These are phyloP conservation scores for Neostapfia colusana DNA, from an alignment of 176 grass and related monocot species.

Conservation along the genomic window DNA sequence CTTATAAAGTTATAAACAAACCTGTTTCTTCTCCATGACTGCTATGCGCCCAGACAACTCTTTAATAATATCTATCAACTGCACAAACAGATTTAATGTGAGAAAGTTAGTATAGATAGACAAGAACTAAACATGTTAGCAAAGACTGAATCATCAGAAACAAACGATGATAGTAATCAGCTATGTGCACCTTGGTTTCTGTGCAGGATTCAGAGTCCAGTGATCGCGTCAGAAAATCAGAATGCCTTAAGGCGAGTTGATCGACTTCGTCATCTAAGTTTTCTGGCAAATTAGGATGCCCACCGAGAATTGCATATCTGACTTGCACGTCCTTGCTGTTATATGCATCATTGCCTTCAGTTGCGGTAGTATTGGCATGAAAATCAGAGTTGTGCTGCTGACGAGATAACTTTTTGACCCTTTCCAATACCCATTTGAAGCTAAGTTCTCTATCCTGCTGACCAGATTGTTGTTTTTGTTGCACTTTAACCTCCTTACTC, in stretches of 20 bases:
- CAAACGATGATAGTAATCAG: constrained; percentile 6
- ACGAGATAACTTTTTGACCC: constrained; percentile 8
- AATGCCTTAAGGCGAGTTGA: constrained; percentile 1
- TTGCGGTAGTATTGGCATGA: constrained; percentile 26
- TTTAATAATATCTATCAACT: constrained; percentile 54
- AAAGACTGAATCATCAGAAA: constrained; percentile 9
- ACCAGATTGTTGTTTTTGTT: constrained; percentile 25
- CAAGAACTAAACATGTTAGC: constrained; percentile 16
- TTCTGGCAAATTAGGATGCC: constrained; percentile 36
- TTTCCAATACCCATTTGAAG: constrained; percentile 24
- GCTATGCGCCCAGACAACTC: constrained; percentile 48
- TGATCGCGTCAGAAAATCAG: background rate
- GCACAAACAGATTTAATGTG: background rate
- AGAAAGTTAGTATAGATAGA: background rate
- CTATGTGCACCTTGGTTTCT: constrained; percentile 41
- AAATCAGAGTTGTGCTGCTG: constrained; percentile 30
- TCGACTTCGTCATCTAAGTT: constrained; percentile 41
- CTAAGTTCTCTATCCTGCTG: constrained; percentile 17
- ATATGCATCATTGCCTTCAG: constrained; percentile 25
- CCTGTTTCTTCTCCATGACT: constrained; percentile 66
- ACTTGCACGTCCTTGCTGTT: constrained; percentile 1
- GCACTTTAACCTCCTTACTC: constrained; percentile 24
- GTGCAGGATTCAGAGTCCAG: constrained; percentile 34
- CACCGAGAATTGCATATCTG: constrained; percentile 11
- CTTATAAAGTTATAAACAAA: constrained; percentile 31